phyloP scores from a whole-genome alignment of 1,284 basidiomycete species.

The Cryptococcus sp. region DNA sequence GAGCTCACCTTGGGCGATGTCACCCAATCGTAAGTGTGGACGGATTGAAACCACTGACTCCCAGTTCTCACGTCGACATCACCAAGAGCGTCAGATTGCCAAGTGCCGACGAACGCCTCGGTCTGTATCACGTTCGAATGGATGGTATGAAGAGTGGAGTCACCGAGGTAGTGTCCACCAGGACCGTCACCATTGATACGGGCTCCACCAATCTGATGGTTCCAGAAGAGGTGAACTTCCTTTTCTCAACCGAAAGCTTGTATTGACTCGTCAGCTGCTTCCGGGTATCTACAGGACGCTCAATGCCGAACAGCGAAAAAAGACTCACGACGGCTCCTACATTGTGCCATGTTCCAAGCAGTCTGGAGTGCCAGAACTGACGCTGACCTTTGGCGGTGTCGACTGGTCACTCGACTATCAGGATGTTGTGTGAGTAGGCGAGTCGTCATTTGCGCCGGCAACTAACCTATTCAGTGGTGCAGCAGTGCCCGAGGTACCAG shows the following conservation, averaged over 20 bases:
- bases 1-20: slow-evolving; percentile 8
- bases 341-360: slow-evolving; percentile 2
- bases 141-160: background rate
- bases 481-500: background rate
- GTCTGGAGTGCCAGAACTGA: background rate
- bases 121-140: background rate
- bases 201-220: background rate
- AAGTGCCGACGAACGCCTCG: background rate
- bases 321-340: background rate
- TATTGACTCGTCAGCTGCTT: background rate
- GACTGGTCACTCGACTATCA: slow-evolving; percentile 1
- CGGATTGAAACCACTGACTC: no score
- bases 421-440: slow-evolving; percentile 3
- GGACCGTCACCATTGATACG: background rate
- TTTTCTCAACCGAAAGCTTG: background rate
- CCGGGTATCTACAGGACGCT: background rate
- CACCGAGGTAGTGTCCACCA: background rate
- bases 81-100: background rate
- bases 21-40: slow-evolving; percentile 1
- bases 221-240: background rate
- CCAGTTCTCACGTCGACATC: background rate
- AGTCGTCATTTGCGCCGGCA: no score
- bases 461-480: background rate
- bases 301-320: background rate
- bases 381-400: slow-evolving; percentile 4